Percentiles rank a stretch among this genome's conserved stretches.
Evolutionary conservation across 2,329 filamentous ascomycete genomes (phyloP).

Genomic region (Rachicladosporium sp.): DNA sequence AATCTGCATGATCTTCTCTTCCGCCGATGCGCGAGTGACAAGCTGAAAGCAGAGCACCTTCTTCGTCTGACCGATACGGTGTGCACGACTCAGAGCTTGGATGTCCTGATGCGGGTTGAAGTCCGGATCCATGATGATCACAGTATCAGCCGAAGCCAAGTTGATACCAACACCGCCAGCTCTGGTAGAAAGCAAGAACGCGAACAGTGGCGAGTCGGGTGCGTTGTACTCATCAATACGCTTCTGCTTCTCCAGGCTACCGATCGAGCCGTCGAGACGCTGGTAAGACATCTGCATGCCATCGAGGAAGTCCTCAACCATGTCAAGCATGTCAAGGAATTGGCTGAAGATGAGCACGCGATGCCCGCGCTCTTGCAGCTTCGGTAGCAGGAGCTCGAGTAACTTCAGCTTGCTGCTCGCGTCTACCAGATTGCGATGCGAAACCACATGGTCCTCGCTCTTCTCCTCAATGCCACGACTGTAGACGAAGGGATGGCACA

Average conservation of each 20-base stretch:
- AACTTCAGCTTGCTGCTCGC: constrained; percentile 83
- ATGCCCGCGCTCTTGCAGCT: constrained; percentile 72
- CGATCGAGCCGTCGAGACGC: constrained; percentile 75
- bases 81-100: constrained; percentile 84
- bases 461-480: constrained; percentile 81
- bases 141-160: constrained; percentile 88
- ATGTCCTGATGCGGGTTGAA: constrained; percentile 98
- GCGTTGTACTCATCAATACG: constrained; percentile 90
- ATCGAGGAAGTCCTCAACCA: constrained; percentile 82
- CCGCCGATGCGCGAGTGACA: constrained; percentile 75
- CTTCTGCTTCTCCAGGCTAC: constrained; percentile 78
- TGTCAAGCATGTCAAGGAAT: constrained; percentile 74
- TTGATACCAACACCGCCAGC: constrained; percentile 97
- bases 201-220: constrained; percentile 69
- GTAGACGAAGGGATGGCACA: constrained; percentile 95
- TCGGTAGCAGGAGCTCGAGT: constrained; percentile 74
- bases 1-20: constrained; percentile 94
- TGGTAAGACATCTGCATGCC: constrained; percentile 61
- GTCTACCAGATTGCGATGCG: constrained; percentile 74
- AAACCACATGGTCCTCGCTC: constrained; percentile 45
- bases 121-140: constrained; percentile 93
- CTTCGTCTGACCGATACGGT: constrained; percentile 91
- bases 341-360: constrained; percentile 93
- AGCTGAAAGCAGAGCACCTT: constrained; percentile 94
- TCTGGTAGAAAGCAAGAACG: constrained; percentile 83